Percentiles rank a stretch among this genome's conserved stretches.
Evolutionary conservation across 2,329 filamentous ascomycete genomes (phyloP).

Genomic region (Epicoccum sorghinum): DNA sequence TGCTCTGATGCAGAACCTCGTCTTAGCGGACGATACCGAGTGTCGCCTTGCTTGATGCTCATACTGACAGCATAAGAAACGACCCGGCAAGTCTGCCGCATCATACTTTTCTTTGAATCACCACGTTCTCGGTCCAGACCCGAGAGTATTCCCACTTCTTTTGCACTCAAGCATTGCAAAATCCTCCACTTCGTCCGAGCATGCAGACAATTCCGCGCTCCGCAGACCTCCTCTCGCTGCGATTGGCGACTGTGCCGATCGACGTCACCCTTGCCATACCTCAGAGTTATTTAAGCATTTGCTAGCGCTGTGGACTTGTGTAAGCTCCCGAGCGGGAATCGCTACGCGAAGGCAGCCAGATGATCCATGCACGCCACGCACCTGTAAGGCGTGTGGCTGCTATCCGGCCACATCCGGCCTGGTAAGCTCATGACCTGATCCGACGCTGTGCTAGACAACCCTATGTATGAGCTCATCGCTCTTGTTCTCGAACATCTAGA

Average conservation of each 20-base stretch:
- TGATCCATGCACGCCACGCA: slow-evolving; percentile 9
- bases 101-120: background rate
- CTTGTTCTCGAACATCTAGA: background rate
- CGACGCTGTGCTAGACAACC: background rate
- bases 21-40: slow-evolving; percentile 15
- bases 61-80: background rate
- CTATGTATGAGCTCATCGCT: slow-evolving; percentile 1
- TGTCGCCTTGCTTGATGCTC: background rate
- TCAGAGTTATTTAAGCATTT: slow-evolving; percentile 31
- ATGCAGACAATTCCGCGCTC: slow-evolving; percentile 8
- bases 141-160: slow-evolving; percentile 3
- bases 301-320: slow-evolving; percentile 20
- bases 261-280: slow-evolving; percentile 27
- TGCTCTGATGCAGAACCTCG: slow-evolving; percentile 20
- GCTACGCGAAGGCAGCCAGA: slow-evolving; percentile 12
- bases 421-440: slow-evolving; percentile 12
- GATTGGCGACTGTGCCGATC: slow-evolving; percentile 20
- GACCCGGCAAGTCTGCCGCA: background rate
- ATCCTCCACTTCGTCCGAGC: slow-evolving; percentile 26
- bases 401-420: slow-evolving; percentile 31
- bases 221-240: slow-evolving; percentile 14
- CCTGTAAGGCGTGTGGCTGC: slow-evolving; percentile 13
- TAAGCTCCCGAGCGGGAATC: slow-evolving; percentile 21
- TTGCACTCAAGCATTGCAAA: slow-evolving; percentile 2
- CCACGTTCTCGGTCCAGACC: slow-evolving; percentile 6